Conservation (phyloP, 2,329 filamentous ascomycete species). For the Xylaria sp. region DNA sequence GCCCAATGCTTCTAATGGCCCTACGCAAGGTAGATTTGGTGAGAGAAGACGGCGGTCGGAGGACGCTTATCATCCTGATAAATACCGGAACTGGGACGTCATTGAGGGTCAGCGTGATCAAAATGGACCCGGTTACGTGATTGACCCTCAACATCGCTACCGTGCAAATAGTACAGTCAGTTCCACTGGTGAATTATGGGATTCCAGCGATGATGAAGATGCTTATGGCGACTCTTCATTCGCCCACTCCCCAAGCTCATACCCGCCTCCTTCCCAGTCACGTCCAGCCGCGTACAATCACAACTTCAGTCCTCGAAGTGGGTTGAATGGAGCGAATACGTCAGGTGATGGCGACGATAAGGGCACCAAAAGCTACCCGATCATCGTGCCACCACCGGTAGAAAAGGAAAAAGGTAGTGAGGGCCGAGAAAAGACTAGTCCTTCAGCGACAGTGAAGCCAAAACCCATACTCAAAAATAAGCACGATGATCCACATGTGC, state of each 20-base stretch:
- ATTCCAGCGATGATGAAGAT: constrained; percentile 44
- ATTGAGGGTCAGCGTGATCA: constrained; percentile 38
- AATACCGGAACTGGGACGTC: constrained; percentile 50
- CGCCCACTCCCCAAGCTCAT: constrained; percentile 40
- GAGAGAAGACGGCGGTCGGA: constrained; percentile 40
- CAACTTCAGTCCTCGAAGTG: constrained; percentile 23
- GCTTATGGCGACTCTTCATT: constrained; percentile 23
- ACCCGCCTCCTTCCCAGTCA: constrained; percentile 39
- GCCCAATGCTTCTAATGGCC: neutral
- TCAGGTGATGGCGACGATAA: constrained; percentile 44
- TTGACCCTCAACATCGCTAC: constrained; percentile 37
- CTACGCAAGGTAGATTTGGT: constrained; percentile 19
- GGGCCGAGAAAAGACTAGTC: constrained; percentile 43
- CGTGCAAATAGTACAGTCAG: constrained; percentile 43
- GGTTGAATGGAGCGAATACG: neutral
- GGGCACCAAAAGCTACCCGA: constrained; percentile 52
- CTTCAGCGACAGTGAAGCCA: constrained; percentile 56
- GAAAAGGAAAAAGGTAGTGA: constrained; percentile 36
- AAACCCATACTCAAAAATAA: constrained; percentile 72
- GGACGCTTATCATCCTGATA: constrained; percentile 48
- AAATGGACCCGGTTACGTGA: constrained; percentile 41
- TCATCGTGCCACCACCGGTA: constrained; percentile 54
- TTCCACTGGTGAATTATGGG: constrained; percentile 45
- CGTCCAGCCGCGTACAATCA: constrained; percentile 38
- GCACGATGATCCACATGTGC: constrained; percentile 65